A percentile compares a stretch with the other conserved stretches of the same genome.
These are phyloP conservation scores for Cladosporium sp. DNA, from an alignment of 2,329 filamentous ascomycete species.

Conservation along the genomic window DNA sequence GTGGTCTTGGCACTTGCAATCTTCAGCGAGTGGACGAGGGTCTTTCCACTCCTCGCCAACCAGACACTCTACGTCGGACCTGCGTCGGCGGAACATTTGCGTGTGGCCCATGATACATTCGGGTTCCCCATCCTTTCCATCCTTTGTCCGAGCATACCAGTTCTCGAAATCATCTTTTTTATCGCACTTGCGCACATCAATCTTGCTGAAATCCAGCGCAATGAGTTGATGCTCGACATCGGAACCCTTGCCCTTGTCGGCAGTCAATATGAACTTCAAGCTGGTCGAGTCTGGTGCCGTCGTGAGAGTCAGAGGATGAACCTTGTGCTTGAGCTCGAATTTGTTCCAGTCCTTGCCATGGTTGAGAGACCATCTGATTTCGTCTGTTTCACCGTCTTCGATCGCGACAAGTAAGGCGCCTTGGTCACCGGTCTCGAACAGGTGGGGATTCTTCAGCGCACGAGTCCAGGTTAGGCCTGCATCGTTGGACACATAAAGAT, in stretches of 20 bases:
- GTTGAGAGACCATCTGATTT: constrained; percentile 78
- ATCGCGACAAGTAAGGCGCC: constrained; percentile 86
- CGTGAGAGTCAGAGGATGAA: constrained; percentile 73
- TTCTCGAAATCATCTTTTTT: constrained; percentile 74
- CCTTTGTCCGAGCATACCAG: constrained; percentile 76
- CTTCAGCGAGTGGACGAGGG: constrained; percentile 65
- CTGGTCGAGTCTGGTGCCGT: constrained; percentile 92
- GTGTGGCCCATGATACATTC: constrained; percentile 96
- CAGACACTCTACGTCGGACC: constrained; percentile 86
- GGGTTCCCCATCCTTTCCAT: constrained; percentile 70
- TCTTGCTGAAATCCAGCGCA: constrained; percentile 77
- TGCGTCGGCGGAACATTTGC: constrained; percentile 81
- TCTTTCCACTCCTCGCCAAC: constrained; percentile 83
- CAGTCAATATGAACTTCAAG: constrained; percentile 82
- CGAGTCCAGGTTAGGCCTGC: constrained; percentile 82
- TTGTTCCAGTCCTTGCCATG: constrained; percentile 83
- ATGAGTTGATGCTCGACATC: constrained; percentile 64
- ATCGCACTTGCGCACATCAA: constrained; percentile 79
- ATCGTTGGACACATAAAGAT: constrained; percentile 86
- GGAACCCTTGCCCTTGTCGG: constrained; percentile 54
- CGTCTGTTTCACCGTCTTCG: constrained; percentile 56
- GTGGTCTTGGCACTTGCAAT: constrained; percentile 76
- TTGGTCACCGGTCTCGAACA: constrained; percentile 94
- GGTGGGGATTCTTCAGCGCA: constrained; percentile 77
- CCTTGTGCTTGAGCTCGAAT: constrained; percentile 66